These are phyloP conservation scores for Wickerhamiella brachini DNA, from an alignment of 805 yeast genomes.

Conservation along the genomic window DNA sequence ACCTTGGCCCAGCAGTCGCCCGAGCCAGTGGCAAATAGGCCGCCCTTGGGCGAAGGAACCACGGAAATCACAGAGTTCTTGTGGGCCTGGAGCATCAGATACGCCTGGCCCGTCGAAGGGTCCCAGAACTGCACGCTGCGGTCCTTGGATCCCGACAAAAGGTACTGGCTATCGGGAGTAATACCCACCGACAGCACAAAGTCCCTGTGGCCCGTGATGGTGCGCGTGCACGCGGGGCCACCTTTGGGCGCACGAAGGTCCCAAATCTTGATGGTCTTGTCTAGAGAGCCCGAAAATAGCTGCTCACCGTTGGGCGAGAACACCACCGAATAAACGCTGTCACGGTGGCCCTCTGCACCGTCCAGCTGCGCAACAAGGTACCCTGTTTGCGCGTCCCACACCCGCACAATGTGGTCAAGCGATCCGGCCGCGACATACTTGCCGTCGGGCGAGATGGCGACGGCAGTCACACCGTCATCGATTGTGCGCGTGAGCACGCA, in stretches of 20 bases:
- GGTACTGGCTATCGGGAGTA: conserved; percentile 83
- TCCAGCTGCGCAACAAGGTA: conserved; percentile 84
- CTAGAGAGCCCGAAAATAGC: conserved; percentile 88
- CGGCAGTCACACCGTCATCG: conserved; percentile 97
- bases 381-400: conserved; percentile 92
- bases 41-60: conserved; percentile 75
- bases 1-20: conserved; percentile 97
- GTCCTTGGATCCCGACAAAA: conserved; percentile 89
- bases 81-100: conserved; percentile 93
- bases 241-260: conserved; percentile 47
- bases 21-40: conserved; percentile 90
- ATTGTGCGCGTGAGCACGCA: conserved; percentile 78
- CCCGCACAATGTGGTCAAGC: conserved; percentile 85
- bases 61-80: conserved; percentile 91
- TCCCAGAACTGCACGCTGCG: conserved; percentile 98
- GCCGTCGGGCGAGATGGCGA: conserved; percentile 93
- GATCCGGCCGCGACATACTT: conserved; percentile 92
- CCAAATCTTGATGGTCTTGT: conserved; percentile 94
- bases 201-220: conserved; percentile 92
- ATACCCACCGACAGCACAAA: conserved; percentile 89
- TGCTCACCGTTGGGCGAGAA: conserved; percentile 85
- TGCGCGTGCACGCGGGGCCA: conserved; percentile 54
- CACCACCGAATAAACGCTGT: conserved; percentile 88
- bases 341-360: conserved; percentile 91
- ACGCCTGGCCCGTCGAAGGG: conserved; percentile 77